phyloP scores from a whole-genome alignment of 148 eudicot genomes.

The Chenopodium quinoa region DNA sequence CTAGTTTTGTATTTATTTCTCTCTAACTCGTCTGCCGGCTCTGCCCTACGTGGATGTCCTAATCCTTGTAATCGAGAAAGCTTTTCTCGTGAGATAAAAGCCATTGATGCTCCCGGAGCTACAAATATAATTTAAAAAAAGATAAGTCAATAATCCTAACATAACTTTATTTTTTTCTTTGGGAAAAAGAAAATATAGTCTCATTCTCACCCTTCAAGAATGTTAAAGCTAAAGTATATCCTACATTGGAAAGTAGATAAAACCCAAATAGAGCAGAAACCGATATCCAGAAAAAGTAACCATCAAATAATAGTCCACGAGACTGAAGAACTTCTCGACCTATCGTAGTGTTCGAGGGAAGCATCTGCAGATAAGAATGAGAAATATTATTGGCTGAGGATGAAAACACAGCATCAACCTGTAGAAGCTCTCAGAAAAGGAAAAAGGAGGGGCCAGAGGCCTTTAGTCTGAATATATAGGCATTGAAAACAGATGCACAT shows the following conservation, averaged over 20 bases:
- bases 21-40: background rate
- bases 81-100: slow-evolving; percentile 65
- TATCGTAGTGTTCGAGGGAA: slow-evolving; percentile 51
- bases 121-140: slow-evolving; percentile 18
- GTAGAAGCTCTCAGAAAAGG: background rate
- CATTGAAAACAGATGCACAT: background rate
- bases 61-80: slow-evolving; percentile 39
- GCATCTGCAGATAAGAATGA: slow-evolving; percentile 30
- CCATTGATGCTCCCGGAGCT: slow-evolving; percentile 59
- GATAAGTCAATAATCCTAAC: background rate
- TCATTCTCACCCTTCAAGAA: slow-evolving; percentile 56
- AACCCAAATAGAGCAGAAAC: slow-evolving; percentile 59
- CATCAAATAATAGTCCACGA: slow-evolving; percentile 54
- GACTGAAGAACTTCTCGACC: slow-evolving; percentile 54
- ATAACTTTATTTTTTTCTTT: no score
- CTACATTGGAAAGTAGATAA: slow-evolving; percentile 41
- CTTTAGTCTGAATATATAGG: background rate
- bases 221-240: slow-evolving; percentile 58
- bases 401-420: background rate
- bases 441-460: background rate
- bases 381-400: background rate
- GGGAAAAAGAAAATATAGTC: background rate
- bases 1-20: background rate
- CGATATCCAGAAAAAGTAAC: slow-evolving; percentile 55
- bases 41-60: slow-evolving; percentile 13